Base-by-base conservation (phyloP, 2,329 filamentous ascomycete genomes). In the Aspergillus flavus region DNA sequence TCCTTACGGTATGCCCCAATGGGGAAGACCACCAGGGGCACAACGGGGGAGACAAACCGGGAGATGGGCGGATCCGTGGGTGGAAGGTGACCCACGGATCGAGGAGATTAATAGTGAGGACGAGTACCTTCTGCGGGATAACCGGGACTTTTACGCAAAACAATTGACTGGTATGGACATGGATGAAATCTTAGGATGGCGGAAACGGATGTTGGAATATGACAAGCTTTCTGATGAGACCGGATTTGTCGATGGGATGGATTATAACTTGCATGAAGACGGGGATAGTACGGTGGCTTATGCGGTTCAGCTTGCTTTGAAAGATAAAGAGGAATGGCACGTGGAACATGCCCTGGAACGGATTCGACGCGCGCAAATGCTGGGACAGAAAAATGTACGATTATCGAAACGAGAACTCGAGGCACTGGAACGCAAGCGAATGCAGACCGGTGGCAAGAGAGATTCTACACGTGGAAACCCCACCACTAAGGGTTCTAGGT, bases 1-100 rank as follows among this genome's bases (percentile, higher is more conserved):
- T 97, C 94, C 94, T 83, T 83, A 86, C 81, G 83, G 83, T 85
- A 89, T 91, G 93, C 93, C 94, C 92, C 90, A 85, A 88, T 94
- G 92, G 94, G 94, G 94, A 97, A 97, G 94, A 97, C 93, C 93
- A 95, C 91, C 92, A 87, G 91, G 92, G 91, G 91, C 89, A 86
- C 88, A 85, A 79, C 76, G 74, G 82, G 85, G 87, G 85, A 87
- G 86, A 84, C 87, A 83, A 81, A 82, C 83, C 72, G 85, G 82
- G 76, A 78, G 79, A 70, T 82, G 83, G 79, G 82, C 81, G 77
- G 75, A 74, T 72, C 81, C 82, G 80, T 84, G 83, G 80, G 79
- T 81, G 74, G 82, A 82, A 65, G 79, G 79, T 68, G 71, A 75
- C 71, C 69, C 67, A 71, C 74, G 78, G 70, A 70, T 79, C 66